Conservation (phyloP, 2,329 filamentous ascomycete genomes). For the Talaromyces sp. region DNA sequence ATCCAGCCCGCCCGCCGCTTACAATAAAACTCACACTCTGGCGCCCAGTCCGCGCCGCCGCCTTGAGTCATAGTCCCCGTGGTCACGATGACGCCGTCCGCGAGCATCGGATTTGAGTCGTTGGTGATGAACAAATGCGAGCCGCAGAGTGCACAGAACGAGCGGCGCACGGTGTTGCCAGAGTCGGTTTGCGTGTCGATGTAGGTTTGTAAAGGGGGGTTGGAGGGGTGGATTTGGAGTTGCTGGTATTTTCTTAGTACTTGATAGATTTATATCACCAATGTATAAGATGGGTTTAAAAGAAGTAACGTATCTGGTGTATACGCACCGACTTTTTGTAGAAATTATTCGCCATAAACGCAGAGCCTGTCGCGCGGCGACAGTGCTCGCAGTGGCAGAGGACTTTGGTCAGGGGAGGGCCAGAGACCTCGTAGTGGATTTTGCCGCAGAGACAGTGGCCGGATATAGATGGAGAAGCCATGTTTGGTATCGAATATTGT, state of each 20-base stretch:
- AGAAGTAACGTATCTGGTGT: too few relatives aligned
- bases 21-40: slow-evolving; percentile 1
- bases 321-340: slow-evolving; percentile 1
- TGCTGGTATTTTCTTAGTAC: neutral
- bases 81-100: neutral
- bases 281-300: too few relatives aligned
- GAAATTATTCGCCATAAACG: slow-evolving; percentile 3
- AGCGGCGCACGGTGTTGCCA: neutral
- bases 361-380: neutral
- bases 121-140: slow-evolving; percentile 2
- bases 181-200: slow-evolving; percentile 1
- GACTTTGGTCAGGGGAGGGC: slow-evolving; percentile 11
- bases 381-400: slow-evolving; percentile 8
- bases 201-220: neutral
- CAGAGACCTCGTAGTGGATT: slow-evolving; percentile 3
- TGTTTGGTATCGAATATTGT: neutral
- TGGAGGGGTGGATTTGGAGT: neutral
- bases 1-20: neutral
- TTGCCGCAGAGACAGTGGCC: slow-evolving; percentile 4
- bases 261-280: too few relatives aligned
- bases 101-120: neutral
- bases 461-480: neutral
- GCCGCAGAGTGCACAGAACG: neutral
- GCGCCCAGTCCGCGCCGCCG: neutral
- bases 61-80: neutral